Evolutionary conservation across 2,329 filamentous ascomycete genomes (phyloP), one percentile per base, ranked within the genome.

Genomic region (Ascochyta viciae-villosae): DNA sequence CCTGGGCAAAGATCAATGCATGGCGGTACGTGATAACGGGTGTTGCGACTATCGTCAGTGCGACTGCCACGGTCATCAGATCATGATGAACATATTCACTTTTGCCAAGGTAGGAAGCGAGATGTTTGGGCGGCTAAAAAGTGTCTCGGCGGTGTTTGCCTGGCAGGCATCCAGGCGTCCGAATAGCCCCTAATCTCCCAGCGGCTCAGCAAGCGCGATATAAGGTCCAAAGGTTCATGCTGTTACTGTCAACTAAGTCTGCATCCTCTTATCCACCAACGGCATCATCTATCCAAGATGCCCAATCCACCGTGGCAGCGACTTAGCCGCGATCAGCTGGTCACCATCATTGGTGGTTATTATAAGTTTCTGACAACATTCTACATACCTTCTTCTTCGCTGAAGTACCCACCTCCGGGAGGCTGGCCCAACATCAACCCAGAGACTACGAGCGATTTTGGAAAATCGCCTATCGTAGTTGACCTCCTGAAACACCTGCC

Each of bases 1-100:
- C 45, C 6, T 66, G 64, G 66, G 60, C 54, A 3, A 59, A 33
- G 39, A 53, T 52, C 5, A 69, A 71, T 49, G 52, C 49, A 8
- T 61, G 63, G 56, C 58, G 63, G 9, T 68, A 61, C 38, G 41
- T 58, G 4, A 48, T 65, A n/a, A 66, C 63, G 10, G 60, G 56
- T 1, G 4, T 58, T 27, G 64, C 64, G 19, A 58, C 45, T 2
- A 3, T 60, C n/a, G 26, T 60, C 15, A 70, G 63, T 58, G 60
- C 61, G 3, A 35, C 39, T 31, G 62, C 63, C 22, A 63, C 57
- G 13, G 47, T 59, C 13, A 29, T 48, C 23, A 31, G 22, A 13
- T 6, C 1, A 7, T 43, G 53, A 46, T 31, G 29, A 31, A n/a
- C 16, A 26, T 34, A 9, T 23, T 16, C 35, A 47, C 9, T 7